A percentile compares a stretch with the other conserved stretches of the same genome.
phyloP scores from a whole-genome alignment of 371 early-diverging fungal genomes.

The Amoeboaphelidium protococcarum region DNA sequence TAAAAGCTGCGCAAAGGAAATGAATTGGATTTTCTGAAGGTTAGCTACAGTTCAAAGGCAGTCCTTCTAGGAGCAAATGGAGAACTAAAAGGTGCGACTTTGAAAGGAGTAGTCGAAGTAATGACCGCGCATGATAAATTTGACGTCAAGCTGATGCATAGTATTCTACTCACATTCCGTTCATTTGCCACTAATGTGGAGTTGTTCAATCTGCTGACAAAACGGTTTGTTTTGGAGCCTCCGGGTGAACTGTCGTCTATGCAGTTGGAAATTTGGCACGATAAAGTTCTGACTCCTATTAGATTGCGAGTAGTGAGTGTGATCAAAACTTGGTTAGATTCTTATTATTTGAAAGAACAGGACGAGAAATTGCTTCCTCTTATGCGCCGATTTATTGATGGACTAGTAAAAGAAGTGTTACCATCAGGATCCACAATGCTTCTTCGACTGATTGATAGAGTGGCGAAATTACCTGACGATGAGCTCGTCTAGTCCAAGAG shows the following conservation, averaged over 20 bases:
- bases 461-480: slow-evolving; percentile 17
- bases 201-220: slow-evolving; percentile 35
- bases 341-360: slow-evolving; percentile 34
- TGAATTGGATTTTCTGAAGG: neutral
- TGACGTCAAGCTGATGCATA: slow-evolving; percentile 48
- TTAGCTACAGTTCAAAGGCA: neutral
- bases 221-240: slow-evolving; percentile 37
- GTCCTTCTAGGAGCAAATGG: neutral
- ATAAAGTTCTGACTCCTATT: slow-evolving; percentile 56
- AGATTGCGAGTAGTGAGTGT: slow-evolving; percentile 67
- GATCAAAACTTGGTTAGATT: slow-evolving; percentile 71
- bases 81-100: neutral
- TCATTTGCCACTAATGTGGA: slow-evolving; percentile 48
- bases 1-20: neutral
- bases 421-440: slow-evolving; percentile 39
- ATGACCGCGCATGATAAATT: neutral
- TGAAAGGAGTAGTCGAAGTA: neutral
- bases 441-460: slow-evolving; percentile 45
- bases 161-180: slow-evolving; percentile 70
- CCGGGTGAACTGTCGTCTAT: slow-evolving; percentile 33
- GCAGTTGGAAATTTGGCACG: slow-evolving; percentile 47
- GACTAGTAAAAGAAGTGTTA: slow-evolving; percentile 10
- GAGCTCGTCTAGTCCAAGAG: slow-evolving; percentile 3
- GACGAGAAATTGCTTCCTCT: slow-evolving; percentile 16
- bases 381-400: too few relatives aligned